A percentile compares a stretch with the other conserved stretches of the same genome.
Conservation (phyloP, 2,329 filamentous ascomycete genomes). For the Cercospora nicotianae region DNA sequence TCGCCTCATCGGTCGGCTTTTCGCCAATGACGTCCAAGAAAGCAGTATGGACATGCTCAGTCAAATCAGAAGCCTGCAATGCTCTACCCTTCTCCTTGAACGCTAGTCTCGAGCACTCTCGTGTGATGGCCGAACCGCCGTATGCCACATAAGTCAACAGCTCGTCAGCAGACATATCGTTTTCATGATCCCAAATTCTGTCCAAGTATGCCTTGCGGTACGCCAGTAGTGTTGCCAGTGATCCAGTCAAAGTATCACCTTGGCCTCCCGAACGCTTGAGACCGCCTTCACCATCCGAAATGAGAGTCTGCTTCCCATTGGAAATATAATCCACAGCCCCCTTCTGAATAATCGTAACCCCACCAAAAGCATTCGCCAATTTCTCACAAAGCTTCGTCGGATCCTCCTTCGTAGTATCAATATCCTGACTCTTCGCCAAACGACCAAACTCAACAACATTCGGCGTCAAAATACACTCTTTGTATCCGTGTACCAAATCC, state of each 20-base stretch:
- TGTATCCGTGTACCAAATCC: constrained; percentile 75
- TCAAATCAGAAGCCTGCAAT: constrained; percentile 89
- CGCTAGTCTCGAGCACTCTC: constrained; percentile 84
- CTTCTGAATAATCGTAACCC: constrained; percentile 91
- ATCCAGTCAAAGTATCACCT: constrained; percentile 90
- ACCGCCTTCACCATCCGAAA: constrained; percentile 76
- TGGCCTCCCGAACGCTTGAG: constrained; percentile 90
- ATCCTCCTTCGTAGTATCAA: constrained; percentile 57
- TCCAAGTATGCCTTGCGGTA: constrained; percentile 89
- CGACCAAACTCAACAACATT: constrained; percentile 92
- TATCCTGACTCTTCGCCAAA: constrained; percentile 71
- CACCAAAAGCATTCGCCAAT: constrained; percentile 74
- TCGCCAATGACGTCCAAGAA: constrained; percentile 82
- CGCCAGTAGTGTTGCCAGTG: constrained; percentile 80
- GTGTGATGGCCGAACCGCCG: constrained; percentile 82
- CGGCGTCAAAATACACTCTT: constrained; percentile 83
- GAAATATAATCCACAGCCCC: constrained; percentile 79
- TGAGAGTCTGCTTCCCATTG: constrained; percentile 72
- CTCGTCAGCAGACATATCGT: constrained; percentile 57
- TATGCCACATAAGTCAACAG: constrained; percentile 76
- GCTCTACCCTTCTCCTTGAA: constrained; percentile 83
- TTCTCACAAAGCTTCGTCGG: constrained; percentile 62
- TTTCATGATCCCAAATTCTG: constrained; percentile 67
- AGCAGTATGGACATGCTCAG: constrained; percentile 80
- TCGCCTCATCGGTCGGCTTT: constrained; percentile 36